phyloP scores from a whole-genome alignment of 2,329 filamentous ascomycete genomes.

The Fusarium coicis region DNA sequence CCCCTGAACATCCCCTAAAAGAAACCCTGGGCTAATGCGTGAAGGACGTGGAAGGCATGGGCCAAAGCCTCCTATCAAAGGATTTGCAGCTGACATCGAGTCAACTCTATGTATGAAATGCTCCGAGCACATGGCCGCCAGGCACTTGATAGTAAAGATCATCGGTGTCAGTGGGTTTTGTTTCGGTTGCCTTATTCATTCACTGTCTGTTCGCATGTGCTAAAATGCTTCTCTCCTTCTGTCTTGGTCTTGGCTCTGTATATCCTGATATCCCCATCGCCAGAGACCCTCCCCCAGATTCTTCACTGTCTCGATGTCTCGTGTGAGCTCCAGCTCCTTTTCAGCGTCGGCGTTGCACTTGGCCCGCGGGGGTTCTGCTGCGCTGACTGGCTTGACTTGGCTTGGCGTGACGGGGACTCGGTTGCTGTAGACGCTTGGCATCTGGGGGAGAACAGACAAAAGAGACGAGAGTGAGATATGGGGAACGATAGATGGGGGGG shows the following conservation, averaged over 20 bases:
- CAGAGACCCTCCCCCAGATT: slow-evolving; percentile 27
- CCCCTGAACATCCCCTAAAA: slow-evolving; percentile 11
- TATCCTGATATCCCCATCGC: slow-evolving; percentile 12
- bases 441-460: slow-evolving; percentile 4
- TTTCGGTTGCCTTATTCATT: slow-evolving; percentile 7
- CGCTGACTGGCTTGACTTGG: neutral
- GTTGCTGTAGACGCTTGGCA: slow-evolving; percentile 15
- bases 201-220: neutral
- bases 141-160: slow-evolving; percentile 16
- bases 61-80: neutral
- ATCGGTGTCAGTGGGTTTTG: slow-evolving; percentile 1
- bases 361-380: slow-evolving; percentile 28
- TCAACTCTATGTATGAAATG: slow-evolving; percentile 9
- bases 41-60: neutral
- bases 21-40: neutral
- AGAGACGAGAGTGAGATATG: neutral
- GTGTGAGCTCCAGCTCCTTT: neutral
- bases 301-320: neutral
- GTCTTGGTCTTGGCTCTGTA: slow-evolving; percentile 14
- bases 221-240: slow-evolving; percentile 2
- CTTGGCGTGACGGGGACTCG: slow-evolving; percentile 3
- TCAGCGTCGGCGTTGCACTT: slow-evolving; percentile 15
- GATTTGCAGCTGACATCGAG: neutral
- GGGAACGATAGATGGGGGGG: slow-evolving; percentile 14
- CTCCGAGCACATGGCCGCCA: slow-evolving; percentile 5